These are phyloP conservation scores for Termitomyces sp. DNA, from an alignment of 768 basidiomycete genomes.

Conservation along the genomic window DNA sequence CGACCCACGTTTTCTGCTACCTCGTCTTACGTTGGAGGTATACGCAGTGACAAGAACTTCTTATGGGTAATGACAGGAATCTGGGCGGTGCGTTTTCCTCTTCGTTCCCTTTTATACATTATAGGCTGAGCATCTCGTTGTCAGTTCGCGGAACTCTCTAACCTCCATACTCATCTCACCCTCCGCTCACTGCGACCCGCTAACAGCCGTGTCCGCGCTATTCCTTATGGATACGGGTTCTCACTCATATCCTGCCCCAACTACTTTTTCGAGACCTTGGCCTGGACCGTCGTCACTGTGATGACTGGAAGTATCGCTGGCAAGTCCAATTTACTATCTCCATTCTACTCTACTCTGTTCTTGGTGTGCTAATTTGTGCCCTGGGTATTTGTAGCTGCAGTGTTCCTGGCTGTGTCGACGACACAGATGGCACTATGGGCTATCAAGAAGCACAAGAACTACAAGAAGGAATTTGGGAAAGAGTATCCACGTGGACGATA, in stretches of 20 bases:
- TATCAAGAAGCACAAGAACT: constrained; percentile 81
- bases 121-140: neutral
- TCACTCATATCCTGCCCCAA: constrained; percentile 85
- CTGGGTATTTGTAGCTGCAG: constrained; percentile 38
- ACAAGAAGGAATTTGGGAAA: constrained; percentile 92
- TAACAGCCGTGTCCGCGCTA: constrained; percentile 74
- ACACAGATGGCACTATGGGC: constrained; percentile 87
- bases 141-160: constrained; percentile 84
- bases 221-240: constrained; percentile 94
- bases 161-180: constrained; percentile 78
- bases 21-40: constrained; percentile 63
- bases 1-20: constrained; percentile 71
- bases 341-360: neutral
- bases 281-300: constrained; percentile 65
- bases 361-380: constrained; percentile 1
- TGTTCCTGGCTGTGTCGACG: constrained; percentile 63
- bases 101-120: neutral
- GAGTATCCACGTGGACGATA: constrained; percentile 75
- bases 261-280: constrained; percentile 88
- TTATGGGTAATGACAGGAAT: constrained; percentile 63
- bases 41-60: constrained; percentile 65
- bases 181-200: constrained; percentile 82
- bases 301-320: constrained; percentile 81
- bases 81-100: constrained; percentile 62
- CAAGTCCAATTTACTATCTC: constrained; percentile 32